phyloP scores from a whole-genome alignment of 2,329 filamentous ascomycete genomes.

The Amylocarpus encephaloides region DNA sequence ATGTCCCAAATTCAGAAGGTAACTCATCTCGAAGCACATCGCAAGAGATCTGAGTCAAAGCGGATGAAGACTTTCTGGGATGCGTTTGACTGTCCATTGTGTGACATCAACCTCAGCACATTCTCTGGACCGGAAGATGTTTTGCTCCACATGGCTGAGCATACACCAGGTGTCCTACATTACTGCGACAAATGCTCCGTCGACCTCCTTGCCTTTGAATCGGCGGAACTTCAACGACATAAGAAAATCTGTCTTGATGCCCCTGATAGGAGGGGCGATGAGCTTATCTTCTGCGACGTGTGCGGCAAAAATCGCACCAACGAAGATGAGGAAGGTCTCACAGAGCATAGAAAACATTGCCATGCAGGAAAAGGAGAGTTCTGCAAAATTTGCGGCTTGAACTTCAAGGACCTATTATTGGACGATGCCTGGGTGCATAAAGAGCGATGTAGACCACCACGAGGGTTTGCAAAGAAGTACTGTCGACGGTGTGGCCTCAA shows the following conservation, averaged over 20 bases:
- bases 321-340: background rate
- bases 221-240: constrained; percentile 1
- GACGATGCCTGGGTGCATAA: background rate
- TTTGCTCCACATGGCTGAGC: constrained; percentile 20
- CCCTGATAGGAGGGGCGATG: background rate
- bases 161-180: constrained; percentile 18
- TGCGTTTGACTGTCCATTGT: constrained; percentile 21
- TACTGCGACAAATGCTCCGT: constrained; percentile 18
- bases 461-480: constrained; percentile 1
- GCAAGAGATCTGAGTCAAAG: background rate
- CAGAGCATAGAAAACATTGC: constrained; percentile 2
- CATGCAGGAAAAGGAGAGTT: background rate
- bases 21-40: constrained; percentile 18
- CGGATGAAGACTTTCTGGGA: constrained; percentile 16
- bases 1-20: constrained; percentile 20
- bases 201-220: background rate
- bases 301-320: constrained; percentile 6
- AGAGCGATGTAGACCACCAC: background rate
- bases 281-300: constrained; percentile 2
- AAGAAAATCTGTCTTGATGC: constrained; percentile 3
- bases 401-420: background rate
- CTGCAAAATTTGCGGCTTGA: constrained; percentile 4
- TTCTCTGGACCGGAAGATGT: constrained; percentile 10
- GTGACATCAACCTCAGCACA: constrained; percentile 15
- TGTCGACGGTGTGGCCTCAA: constrained; percentile 2